Conservation (phyloP, 768 basidiomycete species). For the Leccinum rimulosum region DNA sequence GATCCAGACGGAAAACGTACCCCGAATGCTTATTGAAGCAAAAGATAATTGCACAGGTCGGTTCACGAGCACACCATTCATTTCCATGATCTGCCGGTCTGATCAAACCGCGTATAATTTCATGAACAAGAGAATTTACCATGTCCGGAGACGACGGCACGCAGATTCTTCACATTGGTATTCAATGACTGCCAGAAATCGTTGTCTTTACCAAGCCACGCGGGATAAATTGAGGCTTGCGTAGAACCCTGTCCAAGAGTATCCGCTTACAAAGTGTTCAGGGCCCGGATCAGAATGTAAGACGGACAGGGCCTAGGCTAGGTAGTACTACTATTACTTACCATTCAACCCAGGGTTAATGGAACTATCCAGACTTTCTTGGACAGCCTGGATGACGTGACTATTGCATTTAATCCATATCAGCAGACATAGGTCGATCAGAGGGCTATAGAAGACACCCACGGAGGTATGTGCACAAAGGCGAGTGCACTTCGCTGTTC, state of each 20-base stretch:
- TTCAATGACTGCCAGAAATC: conserved; percentile 65
- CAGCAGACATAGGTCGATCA: neutral
- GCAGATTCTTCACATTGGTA: conserved; percentile 58
- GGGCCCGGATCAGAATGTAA: neutral
- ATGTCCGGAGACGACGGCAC: conserved; percentile 69
- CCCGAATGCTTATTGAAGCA: conserved; percentile 80
- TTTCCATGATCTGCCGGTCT: conserved; percentile 61
- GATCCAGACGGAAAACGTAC: conserved; percentile 30
- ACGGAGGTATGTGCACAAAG: conserved; percentile 79
- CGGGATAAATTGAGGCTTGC: conserved; percentile 46
- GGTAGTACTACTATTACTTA: too few relatives aligned
- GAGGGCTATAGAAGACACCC: conserved; percentile 20
- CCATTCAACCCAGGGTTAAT: conserved; percentile 44
- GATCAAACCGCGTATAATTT: neutral
- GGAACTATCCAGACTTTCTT: conserved; percentile 36
- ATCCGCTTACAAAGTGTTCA: conserved; percentile 43
- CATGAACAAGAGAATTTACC: conserved; percentile 37
- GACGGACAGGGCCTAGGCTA: neutral
- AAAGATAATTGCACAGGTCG: conserved; percentile 59
- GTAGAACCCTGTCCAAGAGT: conserved; percentile 53
- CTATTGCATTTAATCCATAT: neutral
- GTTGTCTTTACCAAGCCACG: conserved; percentile 45
- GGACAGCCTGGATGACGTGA: conserved; percentile 34
- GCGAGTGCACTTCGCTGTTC: conserved; percentile 55
- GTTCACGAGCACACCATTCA: conserved; percentile 75